These are phyloP conservation scores for Sicyos edulis DNA, from an alignment of 306 rosid species.

Conservation along the genomic window DNA sequence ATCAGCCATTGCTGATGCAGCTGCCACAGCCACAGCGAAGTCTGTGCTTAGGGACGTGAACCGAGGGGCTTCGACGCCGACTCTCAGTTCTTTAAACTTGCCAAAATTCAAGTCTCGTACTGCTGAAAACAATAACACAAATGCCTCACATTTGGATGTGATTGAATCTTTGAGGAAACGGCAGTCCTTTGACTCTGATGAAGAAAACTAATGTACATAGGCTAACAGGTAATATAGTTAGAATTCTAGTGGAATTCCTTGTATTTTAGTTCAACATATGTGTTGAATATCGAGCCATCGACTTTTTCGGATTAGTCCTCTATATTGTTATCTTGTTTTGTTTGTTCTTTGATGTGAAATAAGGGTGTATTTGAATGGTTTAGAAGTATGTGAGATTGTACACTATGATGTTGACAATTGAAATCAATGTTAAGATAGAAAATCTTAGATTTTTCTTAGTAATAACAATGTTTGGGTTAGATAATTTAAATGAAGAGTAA, in stretches of 20 bases:
- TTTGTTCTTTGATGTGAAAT: neutral
- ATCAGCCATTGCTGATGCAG: slow-evolving; percentile 76
- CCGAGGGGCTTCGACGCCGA: slow-evolving; percentile 57
- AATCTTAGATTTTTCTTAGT: neutral
- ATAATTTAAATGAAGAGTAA: neutral
- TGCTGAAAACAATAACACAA: slow-evolving; percentile 23
- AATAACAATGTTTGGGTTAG: neutral
- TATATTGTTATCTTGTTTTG: neutral
- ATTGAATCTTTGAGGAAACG: slow-evolving; percentile 58
- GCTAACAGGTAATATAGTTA: neutral
- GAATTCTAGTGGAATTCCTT: neutral
- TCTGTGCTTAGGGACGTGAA: slow-evolving; percentile 76
- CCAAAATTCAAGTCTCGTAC: slow-evolving; percentile 61
- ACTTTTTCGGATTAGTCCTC: neutral
- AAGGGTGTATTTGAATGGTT: neutral
- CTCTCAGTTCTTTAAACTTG: slow-evolving; percentile 42
- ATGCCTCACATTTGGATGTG: slow-evolving; percentile 30
- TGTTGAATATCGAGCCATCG: neutral
- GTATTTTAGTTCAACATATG: too few species aligned
- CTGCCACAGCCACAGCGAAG: slow-evolving; percentile 72
- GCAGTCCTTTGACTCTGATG: slow-evolving; percentile 67
- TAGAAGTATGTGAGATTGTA: neutral
- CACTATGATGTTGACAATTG: neutral
- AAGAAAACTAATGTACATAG: slow-evolving; percentile 34
- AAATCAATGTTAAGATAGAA: neutral